Conservation (phyloP, 768 basidiomycete genomes). For the Collybia sordida region DNA sequence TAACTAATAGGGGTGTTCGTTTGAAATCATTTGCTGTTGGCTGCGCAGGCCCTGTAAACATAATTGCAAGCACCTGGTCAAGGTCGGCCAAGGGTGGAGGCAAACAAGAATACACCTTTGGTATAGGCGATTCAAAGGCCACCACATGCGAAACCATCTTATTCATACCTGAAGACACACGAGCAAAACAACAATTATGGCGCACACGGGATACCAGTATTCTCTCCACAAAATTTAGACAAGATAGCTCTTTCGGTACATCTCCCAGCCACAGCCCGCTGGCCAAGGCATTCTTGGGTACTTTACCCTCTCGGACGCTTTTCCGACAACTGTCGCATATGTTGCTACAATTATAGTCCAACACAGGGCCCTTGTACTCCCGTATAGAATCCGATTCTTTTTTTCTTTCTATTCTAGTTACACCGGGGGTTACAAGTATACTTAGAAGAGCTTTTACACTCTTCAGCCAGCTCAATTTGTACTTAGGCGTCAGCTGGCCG, state of each 20-base stretch:
- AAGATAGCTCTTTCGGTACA: constrained; percentile 23
- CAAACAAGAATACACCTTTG: constrained; percentile 26
- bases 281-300: constrained; percentile 23
- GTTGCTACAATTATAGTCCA: constrained; percentile 12
- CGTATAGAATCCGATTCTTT: too few relatives aligned
- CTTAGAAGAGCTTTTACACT: too few relatives aligned
- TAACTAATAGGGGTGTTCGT: constrained; percentile 27
- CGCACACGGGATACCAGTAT: too few relatives aligned
- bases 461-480: too few relatives aligned
- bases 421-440: too few relatives aligned
- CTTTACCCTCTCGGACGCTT: constrained; percentile 4
- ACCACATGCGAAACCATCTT: constrained; percentile 30
- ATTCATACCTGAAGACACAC: constrained; percentile 20
- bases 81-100: constrained; percentile 16
- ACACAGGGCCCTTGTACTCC: too few relatives aligned
- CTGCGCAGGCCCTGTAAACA: constrained; percentile 25
- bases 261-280: constrained; percentile 35
- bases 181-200: constrained; percentile 26
- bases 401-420: too few relatives aligned
- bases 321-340: constrained; percentile 29
- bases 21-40: constrained; percentile 18
- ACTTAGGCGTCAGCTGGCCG: too few relatives aligned
- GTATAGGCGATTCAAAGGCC: constrained; percentile 22
- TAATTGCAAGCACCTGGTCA: constrained; percentile 19
- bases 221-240: constrained; percentile 25